A percentile compares a stretch with the other conserved stretches of the same genome.
Conservation (phyloP, 2,329 filamentous ascomycete genomes). For the Daldinia sp. region DNA sequence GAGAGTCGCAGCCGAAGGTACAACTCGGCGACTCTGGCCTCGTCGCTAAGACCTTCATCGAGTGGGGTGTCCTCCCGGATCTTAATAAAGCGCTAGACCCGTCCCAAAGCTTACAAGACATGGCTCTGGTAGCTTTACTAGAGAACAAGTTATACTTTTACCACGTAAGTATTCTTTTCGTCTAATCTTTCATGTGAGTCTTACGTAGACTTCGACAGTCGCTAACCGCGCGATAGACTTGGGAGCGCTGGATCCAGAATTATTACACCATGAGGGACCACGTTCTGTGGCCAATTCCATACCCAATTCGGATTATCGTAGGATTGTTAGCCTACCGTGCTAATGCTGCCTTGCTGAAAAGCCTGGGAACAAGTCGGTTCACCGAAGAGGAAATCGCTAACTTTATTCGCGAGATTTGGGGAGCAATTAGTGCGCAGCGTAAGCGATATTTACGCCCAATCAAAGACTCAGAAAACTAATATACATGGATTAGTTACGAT, state of each 20-base stretch:
- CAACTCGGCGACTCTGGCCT: slow-evolving; percentile 61
- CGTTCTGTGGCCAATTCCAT: slow-evolving; percentile 58
- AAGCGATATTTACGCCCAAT: neutral
- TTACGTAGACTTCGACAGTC: neutral
- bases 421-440: slow-evolving; percentile 56
- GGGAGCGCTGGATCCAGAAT: slow-evolving; percentile 67
- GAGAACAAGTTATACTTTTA: slow-evolving; percentile 70
- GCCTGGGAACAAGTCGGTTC: slow-evolving; percentile 64
- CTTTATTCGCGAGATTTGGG: slow-evolving; percentile 62
- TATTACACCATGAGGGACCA: slow-evolving; percentile 66
- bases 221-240: slow-evolving; percentile 42
- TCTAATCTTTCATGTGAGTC: neutral
- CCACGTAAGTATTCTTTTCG: slow-evolving; percentile 47
- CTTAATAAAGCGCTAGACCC: slow-evolving; percentile 56
- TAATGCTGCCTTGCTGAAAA: slow-evolving; percentile 55
- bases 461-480: neutral
- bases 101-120: slow-evolving; percentile 55
- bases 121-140: slow-evolving; percentile 61
- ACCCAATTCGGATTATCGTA: slow-evolving; percentile 59
- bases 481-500: neutral
- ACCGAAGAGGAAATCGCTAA: slow-evolving; percentile 56
- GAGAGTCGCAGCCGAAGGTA: slow-evolving; percentile 14
- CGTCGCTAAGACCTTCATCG: slow-evolving; percentile 59
- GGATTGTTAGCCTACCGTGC: slow-evolving; percentile 59
- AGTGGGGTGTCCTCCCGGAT: slow-evolving; percentile 54